Percentiles rank a stretch among this genome's conserved stretches.
Conservation (phyloP, 2,329 filamentous ascomycete genomes). For the Hymenoscyphus occultus region DNA sequence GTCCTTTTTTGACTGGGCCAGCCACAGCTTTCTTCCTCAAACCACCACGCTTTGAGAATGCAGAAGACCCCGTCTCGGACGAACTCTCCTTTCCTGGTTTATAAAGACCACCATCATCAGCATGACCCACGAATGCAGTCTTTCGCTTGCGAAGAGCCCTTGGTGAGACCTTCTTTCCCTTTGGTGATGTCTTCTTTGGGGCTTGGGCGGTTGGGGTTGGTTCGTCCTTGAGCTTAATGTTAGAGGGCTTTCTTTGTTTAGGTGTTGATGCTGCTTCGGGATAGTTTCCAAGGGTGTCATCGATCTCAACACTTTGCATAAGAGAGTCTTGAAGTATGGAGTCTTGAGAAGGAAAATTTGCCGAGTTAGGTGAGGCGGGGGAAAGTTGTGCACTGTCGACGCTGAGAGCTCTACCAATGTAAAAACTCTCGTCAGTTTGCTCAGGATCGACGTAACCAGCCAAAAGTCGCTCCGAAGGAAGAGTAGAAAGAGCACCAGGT, state of each 20-base stretch:
- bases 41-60: constrained; percentile 15
- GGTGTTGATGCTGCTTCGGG: constrained; percentile 2
- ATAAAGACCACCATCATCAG: constrained; percentile 26
- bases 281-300: neutral
- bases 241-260: constrained; percentile 7
- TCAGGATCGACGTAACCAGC: constrained; percentile 33
- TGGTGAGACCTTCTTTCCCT: constrained; percentile 16
- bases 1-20: constrained; percentile 21
- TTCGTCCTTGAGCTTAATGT: constrained; percentile 11
- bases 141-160: constrained; percentile 17
- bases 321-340: neutral
- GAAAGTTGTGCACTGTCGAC: neutral
- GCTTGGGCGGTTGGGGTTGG: constrained; percentile 12
- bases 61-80: constrained; percentile 23
- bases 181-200: constrained; percentile 12
- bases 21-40: constrained; percentile 14
- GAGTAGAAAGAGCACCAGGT: constrained; percentile 42
- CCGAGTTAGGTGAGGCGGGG: neutral
- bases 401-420: constrained; percentile 24
- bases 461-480: constrained; percentile 46
- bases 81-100: constrained; percentile 20
- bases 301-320: constrained; percentile 1
- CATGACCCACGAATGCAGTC: constrained; percentile 20
- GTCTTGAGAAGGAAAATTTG: neutral
- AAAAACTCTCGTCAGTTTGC: constrained; percentile 12